Evolutionary conservation across 2,329 filamentous ascomycete genomes (phyloP).

Genomic region (Colletotrichum sp.): DNA sequence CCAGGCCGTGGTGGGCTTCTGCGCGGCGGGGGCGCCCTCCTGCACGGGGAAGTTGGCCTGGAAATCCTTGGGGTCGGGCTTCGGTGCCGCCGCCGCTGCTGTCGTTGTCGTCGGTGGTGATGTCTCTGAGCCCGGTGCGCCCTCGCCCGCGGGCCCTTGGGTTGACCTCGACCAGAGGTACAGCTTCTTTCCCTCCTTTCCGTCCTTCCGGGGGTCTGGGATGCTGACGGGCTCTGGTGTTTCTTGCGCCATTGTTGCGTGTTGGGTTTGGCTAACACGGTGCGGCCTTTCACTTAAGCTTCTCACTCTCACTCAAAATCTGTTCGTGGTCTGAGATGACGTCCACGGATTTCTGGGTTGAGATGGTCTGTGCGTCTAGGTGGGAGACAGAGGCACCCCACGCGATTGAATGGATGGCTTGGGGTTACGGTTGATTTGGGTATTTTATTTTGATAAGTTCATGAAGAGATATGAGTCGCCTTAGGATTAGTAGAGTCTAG

Average conservation of each 20-base stretch:
- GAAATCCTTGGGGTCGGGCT: constrained; percentile 20
- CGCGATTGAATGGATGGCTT: background rate
- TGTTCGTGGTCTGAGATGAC: constrained; percentile 23
- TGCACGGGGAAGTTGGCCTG: constrained; percentile 22
- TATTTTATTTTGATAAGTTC: background rate
- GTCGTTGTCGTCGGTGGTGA: background rate
- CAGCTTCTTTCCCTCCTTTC: background rate
- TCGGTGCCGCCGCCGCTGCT: background rate
- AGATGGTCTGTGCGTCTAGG: constrained; percentile 15
- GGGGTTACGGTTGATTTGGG: background rate
- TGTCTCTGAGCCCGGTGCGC: constrained; percentile 20
- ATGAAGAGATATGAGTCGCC: background rate
- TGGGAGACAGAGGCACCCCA: background rate
- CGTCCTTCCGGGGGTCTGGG: background rate
- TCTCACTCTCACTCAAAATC: constrained; percentile 10
- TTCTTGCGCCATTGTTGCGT: constrained; percentile 9
- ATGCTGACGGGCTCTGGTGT: background rate
- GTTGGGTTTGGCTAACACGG: background rate
- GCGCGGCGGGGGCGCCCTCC: constrained; percentile 13
- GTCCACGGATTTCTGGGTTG: constrained; percentile 21
- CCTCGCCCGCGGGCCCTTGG: constrained; percentile 12
- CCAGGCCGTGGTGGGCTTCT: constrained; percentile 40
- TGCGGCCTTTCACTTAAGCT: background rate
- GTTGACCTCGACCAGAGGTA: constrained; percentile 4
- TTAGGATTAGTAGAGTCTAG: accelerated